These are phyloP conservation scores for Leccinum subfulvum DNA, from an alignment of 1,284 basidiomycete species.

Conservation along the genomic window DNA sequence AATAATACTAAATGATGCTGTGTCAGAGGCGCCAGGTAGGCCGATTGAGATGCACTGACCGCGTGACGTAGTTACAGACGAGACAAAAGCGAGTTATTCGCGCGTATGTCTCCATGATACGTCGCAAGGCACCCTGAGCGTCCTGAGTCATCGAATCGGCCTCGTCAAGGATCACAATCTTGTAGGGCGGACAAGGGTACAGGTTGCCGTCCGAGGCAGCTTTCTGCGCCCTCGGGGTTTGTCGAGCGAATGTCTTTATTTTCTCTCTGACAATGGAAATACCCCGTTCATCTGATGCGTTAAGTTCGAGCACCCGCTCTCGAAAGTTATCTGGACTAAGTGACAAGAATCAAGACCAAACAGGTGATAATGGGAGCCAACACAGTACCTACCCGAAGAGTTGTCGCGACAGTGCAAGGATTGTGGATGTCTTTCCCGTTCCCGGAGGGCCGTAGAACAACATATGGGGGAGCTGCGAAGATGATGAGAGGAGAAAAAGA, in stretches of 20 bases:
- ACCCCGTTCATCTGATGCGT: slow-evolving; percentile 98
- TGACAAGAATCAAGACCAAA: slow-evolving; percentile 3
- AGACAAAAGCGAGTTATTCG: slow-evolving; percentile 97
- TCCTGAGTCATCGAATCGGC: slow-evolving; percentile 99
- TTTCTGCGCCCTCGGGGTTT: slow-evolving; percentile 81
- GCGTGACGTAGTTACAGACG: slow-evolving; percentile 98
- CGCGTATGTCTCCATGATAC: slow-evolving; percentile 99
- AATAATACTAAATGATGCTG: slow-evolving; percentile 73
- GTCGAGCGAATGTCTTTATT: slow-evolving; percentile 97
- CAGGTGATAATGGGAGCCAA: neutral
- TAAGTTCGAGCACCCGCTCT: slow-evolving; percentile 94
- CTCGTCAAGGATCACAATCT: slow-evolving; percentile 98
- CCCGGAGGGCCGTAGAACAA: slow-evolving; percentile 99
- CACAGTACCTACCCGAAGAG: slow-evolving; percentile 77
- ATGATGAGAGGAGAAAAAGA: slow-evolving; percentile 10
- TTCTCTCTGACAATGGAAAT: slow-evolving; percentile 97
- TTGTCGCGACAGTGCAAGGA: slow-evolving; percentile 91
- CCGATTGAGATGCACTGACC: slow-evolving; percentile 49
- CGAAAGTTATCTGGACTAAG: slow-evolving; percentile 92
- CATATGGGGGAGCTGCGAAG: slow-evolving; percentile 91
- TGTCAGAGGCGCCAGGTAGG: slow-evolving; percentile 12
- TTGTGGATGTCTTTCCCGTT: slow-evolving; percentile 98
- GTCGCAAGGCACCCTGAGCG: slow-evolving; percentile 90
- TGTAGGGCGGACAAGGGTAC: slow-evolving; percentile 97
- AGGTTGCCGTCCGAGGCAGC: slow-evolving; percentile 76